phyloP scores from a whole-genome alignment of 768 basidiomycete genomes.

The Boletus speciosus region DNA sequence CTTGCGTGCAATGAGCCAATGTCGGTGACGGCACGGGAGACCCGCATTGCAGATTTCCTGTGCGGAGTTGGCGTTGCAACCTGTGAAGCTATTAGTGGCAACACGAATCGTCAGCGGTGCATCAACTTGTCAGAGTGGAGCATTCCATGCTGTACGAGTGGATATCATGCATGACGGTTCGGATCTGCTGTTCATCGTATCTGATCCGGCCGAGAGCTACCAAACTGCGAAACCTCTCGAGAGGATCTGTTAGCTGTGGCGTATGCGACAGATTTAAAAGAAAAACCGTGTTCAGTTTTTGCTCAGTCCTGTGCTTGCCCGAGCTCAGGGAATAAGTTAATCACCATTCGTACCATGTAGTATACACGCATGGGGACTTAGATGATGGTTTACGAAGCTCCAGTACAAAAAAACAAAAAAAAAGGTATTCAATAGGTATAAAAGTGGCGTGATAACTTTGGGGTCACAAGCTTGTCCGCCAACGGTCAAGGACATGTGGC shows the following conservation, averaged over 20 bases:
- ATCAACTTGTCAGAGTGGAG: background rate
- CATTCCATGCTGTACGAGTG: background rate
- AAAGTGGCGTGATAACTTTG: background rate
- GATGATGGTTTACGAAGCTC: background rate
- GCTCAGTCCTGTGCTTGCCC: too few species aligned
- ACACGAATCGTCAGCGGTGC: background rate
- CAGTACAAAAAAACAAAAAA: constrained; percentile 39
- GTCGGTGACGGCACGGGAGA: too few species aligned
- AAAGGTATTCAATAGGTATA: constrained; percentile 11
- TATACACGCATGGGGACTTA: background rate
- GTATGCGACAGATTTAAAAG: background rate
- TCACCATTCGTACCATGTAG: too few species aligned
- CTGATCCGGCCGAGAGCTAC: constrained; percentile 44
- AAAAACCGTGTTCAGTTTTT: background rate
- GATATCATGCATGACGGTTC: constrained; percentile 40
- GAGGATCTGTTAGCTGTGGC: background rate
- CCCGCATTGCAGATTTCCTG: too few species aligned
- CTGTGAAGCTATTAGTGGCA: background rate
- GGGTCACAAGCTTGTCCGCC: background rate
- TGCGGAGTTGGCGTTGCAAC: too few species aligned
- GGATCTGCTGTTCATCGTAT: constrained; percentile 52
- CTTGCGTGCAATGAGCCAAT: too few species aligned
- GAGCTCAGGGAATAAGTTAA: background rate
- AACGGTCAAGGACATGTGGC: background rate
- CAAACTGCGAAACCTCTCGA: constrained; percentile 33